A percentile compares a stretch with the other conserved stretches of the same genome.
Evolutionary conservation across 176 grass and related monocot genomes (phyloP).

Genomic region (Oryza longistaminata): DNA sequence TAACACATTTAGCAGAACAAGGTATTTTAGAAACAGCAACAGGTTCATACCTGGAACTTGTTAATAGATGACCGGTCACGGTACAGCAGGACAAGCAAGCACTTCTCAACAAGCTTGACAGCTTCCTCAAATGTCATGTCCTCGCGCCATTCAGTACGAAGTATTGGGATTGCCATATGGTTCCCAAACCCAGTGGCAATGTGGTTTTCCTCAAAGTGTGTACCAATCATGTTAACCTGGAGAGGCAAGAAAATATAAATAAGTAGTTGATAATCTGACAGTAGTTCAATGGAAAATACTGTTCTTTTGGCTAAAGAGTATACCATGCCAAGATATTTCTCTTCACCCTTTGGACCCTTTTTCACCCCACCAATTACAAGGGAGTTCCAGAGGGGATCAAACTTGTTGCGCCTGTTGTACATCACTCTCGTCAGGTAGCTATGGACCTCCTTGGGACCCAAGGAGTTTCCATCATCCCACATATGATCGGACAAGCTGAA

Average conservation of each 20-base stretch:
- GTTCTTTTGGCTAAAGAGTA: not conserved
- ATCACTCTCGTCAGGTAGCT: constrained; percentile 87
- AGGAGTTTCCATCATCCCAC: constrained; percentile 99
- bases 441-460: constrained; percentile 98
- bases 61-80: constrained; percentile 96
- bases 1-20: not conserved
- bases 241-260: constrained; percentile 3
- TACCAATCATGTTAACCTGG: constrained; percentile 98
- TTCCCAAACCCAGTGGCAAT: constrained; percentile 99
- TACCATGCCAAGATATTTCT: constrained; percentile 99
- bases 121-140: constrained; percentile 98
- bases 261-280: constrained; percentile 19
- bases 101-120: constrained; percentile 97
- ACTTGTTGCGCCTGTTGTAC: constrained; percentile 97
- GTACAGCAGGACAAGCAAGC: constrained; percentile 91
- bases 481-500: constrained; percentile 88
- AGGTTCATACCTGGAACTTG: constrained; percentile 86
- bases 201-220: constrained; percentile 96
- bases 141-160: constrained; percentile 89
- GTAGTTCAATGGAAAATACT: not conserved
- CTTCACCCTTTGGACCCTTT: constrained; percentile 74
- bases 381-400: constrained; percentile 96
- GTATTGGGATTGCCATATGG: constrained; percentile 89
- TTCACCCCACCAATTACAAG: constrained; percentile 94
- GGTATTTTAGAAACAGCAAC: not conserved